Base-by-base conservation (phyloP, 345 rosid genomes). In the Chamaenerion angustifolium region DNA sequence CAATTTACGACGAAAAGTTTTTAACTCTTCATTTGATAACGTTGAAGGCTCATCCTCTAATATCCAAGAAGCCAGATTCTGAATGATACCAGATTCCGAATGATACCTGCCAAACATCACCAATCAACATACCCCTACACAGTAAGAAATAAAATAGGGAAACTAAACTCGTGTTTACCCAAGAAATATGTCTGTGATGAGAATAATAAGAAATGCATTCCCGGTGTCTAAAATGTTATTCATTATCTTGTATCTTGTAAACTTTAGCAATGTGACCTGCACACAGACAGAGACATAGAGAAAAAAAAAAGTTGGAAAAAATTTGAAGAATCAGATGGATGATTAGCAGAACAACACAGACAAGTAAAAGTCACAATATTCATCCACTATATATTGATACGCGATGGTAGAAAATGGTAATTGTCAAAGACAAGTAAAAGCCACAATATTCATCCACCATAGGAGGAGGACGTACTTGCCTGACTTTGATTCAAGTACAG, bases 211-310 rank as follows among this genome's bases (percentile, higher is more conserved):
- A 66, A 90, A 78, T 49, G 98, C 98, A 65, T 83, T 86, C 67
- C 94, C 95, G 12, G 84, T 69, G 72, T 86, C 95, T 11, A 94
- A 77, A 41, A 83, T 60, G 70, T 86, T 90, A 68, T 71, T 81
- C 63, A 90, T 25, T 57, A 90, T 64, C 63, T 90, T 86, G 63
- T 79, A 80, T 52, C 98, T 94, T 1, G 98, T 72, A 78, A 90
- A 90, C 59, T 86, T 90, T 77, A 90, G 72, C 80, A 90, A 75
- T 53, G 95, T 85, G 67, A 80, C 92, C 95, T 86, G 92, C 71
- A 67, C 55, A n/a, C n/a, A n/a, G n/a, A n/a, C n/a, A n/a, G n/a
- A 59, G 58, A 41, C 13, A 49, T 21, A 50, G 52, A n/a, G n/a
- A n/a, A n/a, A n/a, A n/a, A n/a, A n/a, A n/a, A n/a, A n/a, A n/a